phyloP scores from a whole-genome alignment of 2,329 filamentous ascomycete genomes.

The Helicocarpus griseus region DNA sequence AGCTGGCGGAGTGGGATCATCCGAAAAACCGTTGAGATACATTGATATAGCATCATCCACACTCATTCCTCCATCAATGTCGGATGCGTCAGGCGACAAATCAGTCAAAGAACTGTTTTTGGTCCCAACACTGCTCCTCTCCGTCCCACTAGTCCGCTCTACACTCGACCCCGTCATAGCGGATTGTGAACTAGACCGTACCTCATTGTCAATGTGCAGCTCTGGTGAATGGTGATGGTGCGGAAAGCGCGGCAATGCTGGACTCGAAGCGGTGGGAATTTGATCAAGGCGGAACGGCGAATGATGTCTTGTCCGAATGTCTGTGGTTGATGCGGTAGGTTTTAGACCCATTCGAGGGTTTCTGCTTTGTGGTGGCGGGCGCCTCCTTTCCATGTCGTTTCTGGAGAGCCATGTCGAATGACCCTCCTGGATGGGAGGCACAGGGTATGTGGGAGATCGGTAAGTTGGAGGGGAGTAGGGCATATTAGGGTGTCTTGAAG shows the following conservation, averaged over 20 bases:
- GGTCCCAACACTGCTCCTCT: conserved; percentile 72
- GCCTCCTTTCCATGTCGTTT: neutral
- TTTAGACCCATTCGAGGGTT: conserved; percentile 4
- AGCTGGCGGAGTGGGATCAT: conserved; percentile 17
- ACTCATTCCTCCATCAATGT: conserved; percentile 45
- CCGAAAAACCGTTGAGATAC: conserved; percentile 50
- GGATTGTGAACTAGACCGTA: conserved; percentile 51
- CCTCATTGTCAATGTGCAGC: conserved; percentile 20
- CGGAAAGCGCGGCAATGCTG: conserved; percentile 22
- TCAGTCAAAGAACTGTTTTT: conserved; percentile 68
- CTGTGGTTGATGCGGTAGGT: conserved; percentile 26
- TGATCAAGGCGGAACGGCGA: conserved; percentile 8
- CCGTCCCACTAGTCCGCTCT: conserved; percentile 54
- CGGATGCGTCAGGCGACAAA: conserved; percentile 49
- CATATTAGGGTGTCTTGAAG: conserved; percentile 1
- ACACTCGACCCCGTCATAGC: conserved; percentile 52
- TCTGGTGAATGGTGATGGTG: conserved; percentile 20
- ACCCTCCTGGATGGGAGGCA: neutral
- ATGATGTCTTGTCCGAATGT: conserved; percentile 19
- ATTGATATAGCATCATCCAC: conserved; percentile 53
- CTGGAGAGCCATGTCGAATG: neutral
- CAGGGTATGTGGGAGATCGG: conserved; percentile 5
- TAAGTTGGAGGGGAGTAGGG: neutral
- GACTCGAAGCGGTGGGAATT: conserved; percentile 1
- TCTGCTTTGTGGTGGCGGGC: neutral